These are phyloP conservation scores for Mortierella alpina DNA, from an alignment of 192 early-diverging fungal genomes.

Conservation along the genomic window DNA sequence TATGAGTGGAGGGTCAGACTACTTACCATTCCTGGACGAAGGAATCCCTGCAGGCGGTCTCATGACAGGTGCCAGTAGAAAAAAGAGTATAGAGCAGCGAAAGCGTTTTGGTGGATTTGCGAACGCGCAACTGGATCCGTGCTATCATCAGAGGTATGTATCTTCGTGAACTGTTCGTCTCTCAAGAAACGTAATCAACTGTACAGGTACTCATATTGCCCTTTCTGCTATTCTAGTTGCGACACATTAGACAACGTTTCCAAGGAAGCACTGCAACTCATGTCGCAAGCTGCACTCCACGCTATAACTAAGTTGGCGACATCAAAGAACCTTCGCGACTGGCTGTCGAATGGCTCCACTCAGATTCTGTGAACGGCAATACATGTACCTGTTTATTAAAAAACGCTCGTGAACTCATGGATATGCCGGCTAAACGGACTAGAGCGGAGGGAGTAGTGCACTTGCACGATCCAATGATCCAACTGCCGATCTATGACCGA, in stretches of 20 bases:
- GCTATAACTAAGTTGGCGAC: slow-evolving; percentile 38
- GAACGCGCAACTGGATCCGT: slow-evolving; percentile 72
- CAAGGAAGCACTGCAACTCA: slow-evolving; percentile 60
- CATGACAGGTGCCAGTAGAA: slow-evolving; percentile 67
- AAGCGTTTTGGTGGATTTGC: slow-evolving; percentile 71
- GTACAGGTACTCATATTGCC: not conserved
- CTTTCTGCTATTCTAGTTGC: slow-evolving; percentile 51
- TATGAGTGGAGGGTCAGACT: slow-evolving; percentile 73
- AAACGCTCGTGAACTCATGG: no score
- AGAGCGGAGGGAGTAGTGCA: no score
- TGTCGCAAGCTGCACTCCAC: slow-evolving; percentile 51
- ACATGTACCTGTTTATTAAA: not conserved
- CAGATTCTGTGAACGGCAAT: not conserved
- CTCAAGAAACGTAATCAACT: not conserved
- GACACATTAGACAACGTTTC: slow-evolving; percentile 73
- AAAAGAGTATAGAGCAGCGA: slow-evolving; percentile 67
- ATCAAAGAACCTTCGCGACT: slow-evolving; percentile 38
- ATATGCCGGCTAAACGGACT: no score
- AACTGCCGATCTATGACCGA: no score
- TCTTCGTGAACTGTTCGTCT: not conserved
- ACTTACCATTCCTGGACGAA: slow-evolving; percentile 72
- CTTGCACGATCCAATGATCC: no score
- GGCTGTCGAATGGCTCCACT: slow-evolving; percentile 12
- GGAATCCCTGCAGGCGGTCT: slow-evolving; percentile 73
- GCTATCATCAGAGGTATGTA: slow-evolving; percentile 68